Base-by-base conservation (phyloP, 495 filamentous ascomycete species). In the Tuber melanosporum region DNA sequence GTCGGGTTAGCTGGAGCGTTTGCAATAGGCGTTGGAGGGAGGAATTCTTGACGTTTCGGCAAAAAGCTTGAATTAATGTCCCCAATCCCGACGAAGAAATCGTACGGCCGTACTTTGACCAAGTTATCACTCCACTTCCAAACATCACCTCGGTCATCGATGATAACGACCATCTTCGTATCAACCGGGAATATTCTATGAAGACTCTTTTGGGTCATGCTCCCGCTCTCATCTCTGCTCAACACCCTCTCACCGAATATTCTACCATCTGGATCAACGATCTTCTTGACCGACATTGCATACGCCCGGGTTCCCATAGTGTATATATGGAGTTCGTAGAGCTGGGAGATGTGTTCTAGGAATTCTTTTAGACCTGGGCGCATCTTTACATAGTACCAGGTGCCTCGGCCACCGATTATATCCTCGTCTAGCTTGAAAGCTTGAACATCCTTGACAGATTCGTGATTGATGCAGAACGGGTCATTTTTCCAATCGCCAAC, bases 31-130 rank as follows among this genome's bases (percentile, higher is more conserved):
- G 85, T 78, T 47, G 85, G 77, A 0, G 86, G 79, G 72, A 89
- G 88, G 39, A 94, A 84, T 72, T 94, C 94, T 79, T 93, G 90
- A 72, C 92, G 90, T 83, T 97, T 95, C 0, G 95, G 96, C 73
- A 99, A 84, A 84, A 98, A 98, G 80, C 92, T 97, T 3, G 95
- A 96, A 86, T 99, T 99, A 86, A 99, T 99, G 84, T 99, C 95
- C 71, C 95, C 95, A 81, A 97, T 98, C 41, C 96, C 96, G 44
- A 95, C 92, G 83, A 98, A 99, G 84, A 99, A 99, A 83, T 98
- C 94, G 83, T 96, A 99, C 9, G 94, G 93, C 20, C 88, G 89
- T 45, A 99, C 96, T 85, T 96, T 97, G 85, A 99, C 93, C 39
- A 99, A 88, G 80, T 99, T 98, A 17, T 91, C 89, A 80, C 91